Percentiles rank a stretch among this genome's conserved stretches.
phyloP scores from a whole-genome alignment of 108 stramenopile species.

The Pseudonitzschia pungens region DNA sequence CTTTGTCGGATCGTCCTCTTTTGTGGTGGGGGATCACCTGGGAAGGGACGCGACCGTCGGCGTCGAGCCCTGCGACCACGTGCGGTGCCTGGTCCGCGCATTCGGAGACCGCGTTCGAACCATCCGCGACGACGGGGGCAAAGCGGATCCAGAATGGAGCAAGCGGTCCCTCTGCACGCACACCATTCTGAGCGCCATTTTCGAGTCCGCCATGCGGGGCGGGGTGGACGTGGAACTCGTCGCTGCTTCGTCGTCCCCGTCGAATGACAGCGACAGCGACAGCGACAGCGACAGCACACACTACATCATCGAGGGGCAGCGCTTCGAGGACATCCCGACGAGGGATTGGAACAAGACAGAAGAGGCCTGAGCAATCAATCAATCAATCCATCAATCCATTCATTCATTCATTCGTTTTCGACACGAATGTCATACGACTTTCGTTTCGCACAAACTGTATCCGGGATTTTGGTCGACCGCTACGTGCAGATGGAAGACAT shows the following conservation, averaged over 20 bases:
- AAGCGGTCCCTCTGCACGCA: background rate
- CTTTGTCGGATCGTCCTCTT: background rate
- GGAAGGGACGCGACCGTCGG: background rate
- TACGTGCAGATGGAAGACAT: too few relatives aligned
- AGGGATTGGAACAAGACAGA: background rate
- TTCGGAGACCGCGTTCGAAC: background rate
- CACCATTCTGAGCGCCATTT: background rate
- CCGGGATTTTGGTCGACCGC: too few relatives aligned
- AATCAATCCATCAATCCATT: too few relatives aligned
- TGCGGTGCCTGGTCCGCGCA: background rate
- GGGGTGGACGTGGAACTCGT: background rate
- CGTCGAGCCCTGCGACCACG: conserved; percentile 4
- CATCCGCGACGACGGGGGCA: background rate
- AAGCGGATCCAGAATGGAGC: conserved; percentile 3
- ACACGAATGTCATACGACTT: too few relatives aligned
- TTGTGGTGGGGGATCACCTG: background rate
- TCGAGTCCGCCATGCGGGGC: background rate
- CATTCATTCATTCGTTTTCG: too few relatives aligned
- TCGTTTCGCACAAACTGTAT: too few relatives aligned
- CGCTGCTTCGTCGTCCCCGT: background rate
- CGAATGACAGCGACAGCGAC: background rate
- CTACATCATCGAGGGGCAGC: background rate
- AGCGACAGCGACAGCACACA: background rate
- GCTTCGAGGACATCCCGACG: background rate
- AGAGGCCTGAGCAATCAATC: background rate